Base-by-base conservation (phyloP, 192 early-diverging fungal genomes). In the Backusella australiensis region DNA sequence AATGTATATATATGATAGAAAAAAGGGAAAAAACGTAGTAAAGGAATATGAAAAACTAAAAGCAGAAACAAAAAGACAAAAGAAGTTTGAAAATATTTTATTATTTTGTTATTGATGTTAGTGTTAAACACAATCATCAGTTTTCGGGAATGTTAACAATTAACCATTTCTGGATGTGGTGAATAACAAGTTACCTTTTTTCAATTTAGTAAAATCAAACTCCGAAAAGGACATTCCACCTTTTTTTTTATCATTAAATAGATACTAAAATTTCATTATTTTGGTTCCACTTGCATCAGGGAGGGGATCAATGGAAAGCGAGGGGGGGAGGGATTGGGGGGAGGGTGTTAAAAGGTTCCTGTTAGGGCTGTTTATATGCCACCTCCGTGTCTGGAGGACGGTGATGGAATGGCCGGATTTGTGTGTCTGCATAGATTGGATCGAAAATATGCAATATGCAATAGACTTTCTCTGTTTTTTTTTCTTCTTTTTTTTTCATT, bases 401-500 rank as follows among this genome's bases (percentile, higher is more conserved):
- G 9, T 71, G 70, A 71, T 71, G 70, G 70, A 71, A 71, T 71
- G 70, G 70, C 70, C 70, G 70, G 70, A 49, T 44, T 49, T 49
- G 70, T 32, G 17, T 46, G 67, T 35, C 42, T 71, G 69, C 69
- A 71, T 71, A 71, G 69, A 71, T 71, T 71, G 69, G 38, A 71
- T 34, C 38, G 69, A 71, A 71, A 71, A 46, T 71, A 71, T 71
- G 69, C 36, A 44, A 70, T 35, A 70, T 70, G 69, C 69, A 71
- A 21, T 38, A 38, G n/a, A 38, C 67, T 38, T n/a, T 39, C 46
- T 49, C 17, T 49, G 46, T 49, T 49, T 36, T 21, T 69, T 38
- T n/a, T 23, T 11, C 23, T 11, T 26, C 41, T 4, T 39, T 59
- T 59, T 59, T 63, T 63, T 56, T 39, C 38, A 32, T 71, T 14